These are phyloP conservation scores for Begonia fuchsioides DNA, from an alignment of 306 rosid species.

Conservation along the genomic window DNA sequence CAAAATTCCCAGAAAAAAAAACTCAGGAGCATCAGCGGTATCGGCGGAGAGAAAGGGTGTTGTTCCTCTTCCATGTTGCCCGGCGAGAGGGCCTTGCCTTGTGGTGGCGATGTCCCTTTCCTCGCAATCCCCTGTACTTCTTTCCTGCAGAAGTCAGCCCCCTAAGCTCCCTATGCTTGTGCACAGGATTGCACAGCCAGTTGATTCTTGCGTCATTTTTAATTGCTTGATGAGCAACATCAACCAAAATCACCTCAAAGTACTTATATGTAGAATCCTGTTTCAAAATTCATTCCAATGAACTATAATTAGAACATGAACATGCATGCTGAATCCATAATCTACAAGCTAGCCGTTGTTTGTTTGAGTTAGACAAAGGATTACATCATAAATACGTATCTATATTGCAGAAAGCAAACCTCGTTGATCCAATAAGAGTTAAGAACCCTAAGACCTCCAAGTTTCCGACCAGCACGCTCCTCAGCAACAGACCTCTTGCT, in stretches of 20 bases:
- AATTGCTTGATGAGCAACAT: too few species aligned
- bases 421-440: constrained; percentile 87
- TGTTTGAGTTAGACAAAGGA: not conserved
- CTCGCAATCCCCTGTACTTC: constrained; percentile 60
- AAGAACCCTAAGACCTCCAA: constrained; percentile 88
- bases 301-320: not conserved
- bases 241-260: constrained; percentile 59
- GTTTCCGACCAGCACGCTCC: constrained; percentile 81
- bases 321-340: too few species aligned
- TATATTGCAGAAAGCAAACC: constrained; percentile 20
- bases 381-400: not conserved
- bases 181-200: constrained; percentile 72
- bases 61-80: constrained; percentile 91
- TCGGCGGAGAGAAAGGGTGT: constrained; percentile 72
- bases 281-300: not conserved
- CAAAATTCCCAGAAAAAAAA: not conserved
- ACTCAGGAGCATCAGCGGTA: constrained; percentile 34
- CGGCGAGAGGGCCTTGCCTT: constrained; percentile 67
- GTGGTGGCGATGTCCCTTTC: constrained; percentile 67
- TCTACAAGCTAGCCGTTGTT: too few species aligned
- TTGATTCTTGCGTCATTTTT: constrained; percentile 83
- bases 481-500: too few species aligned
- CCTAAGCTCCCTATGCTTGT: constrained; percentile 79
- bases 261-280: constrained; percentile 86
- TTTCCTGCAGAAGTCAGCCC: constrained; percentile 84